Base-by-base conservation (phyloP, 176 grass and related monocot genomes). In the Ensete glaucum region DNA sequence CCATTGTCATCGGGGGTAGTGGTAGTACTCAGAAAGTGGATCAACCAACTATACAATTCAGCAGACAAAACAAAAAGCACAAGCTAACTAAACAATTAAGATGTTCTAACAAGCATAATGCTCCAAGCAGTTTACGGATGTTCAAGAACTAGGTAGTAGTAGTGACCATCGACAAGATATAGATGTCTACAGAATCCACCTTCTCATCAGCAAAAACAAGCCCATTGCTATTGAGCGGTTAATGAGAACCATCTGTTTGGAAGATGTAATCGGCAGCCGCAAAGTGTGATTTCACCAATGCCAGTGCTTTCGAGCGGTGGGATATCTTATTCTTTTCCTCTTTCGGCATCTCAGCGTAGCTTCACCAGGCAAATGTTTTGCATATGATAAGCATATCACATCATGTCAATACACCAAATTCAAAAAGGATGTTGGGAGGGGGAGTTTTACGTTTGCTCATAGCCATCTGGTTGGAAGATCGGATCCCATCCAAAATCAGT, bases 401-500 rank as follows among this genome's bases (percentile, higher is more conserved):
- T 11, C 2, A 59, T 13, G 57, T 4, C 55, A 69, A 27, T 58
- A 74, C 54, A 54, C 34, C 53, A 82, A 52, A 48, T 69, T 21
- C 34, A 43, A 43, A 9, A 78, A 20, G 54, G 55, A 16, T 26
- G 27, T 11, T 17, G 14, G 27, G 55, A 12, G 50, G n/a, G 55
- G 56, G 23, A 77, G 13, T 78, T 73, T 85, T 78, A 94, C 95
- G 88, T 99, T 83, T 94, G 83, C 57, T 94, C 88, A 67, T 89
- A 99, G 69, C 91, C 91, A 77, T 89, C 88, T 67, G 91, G 95
- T 77, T 94, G 86, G 82, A 91, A 99, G 80, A 99, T 82, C 25
- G 91, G 91, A 70, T 99, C 91, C 91, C 91, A 99, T 84, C 95
- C 88, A 89, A 99, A 99, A 99, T 94, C 88, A 78, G 69, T 51